Evolutionary conservation across 2,329 filamentous ascomycete species (phyloP).

Genomic region (Phaeosphaeriaceae sp.): DNA sequence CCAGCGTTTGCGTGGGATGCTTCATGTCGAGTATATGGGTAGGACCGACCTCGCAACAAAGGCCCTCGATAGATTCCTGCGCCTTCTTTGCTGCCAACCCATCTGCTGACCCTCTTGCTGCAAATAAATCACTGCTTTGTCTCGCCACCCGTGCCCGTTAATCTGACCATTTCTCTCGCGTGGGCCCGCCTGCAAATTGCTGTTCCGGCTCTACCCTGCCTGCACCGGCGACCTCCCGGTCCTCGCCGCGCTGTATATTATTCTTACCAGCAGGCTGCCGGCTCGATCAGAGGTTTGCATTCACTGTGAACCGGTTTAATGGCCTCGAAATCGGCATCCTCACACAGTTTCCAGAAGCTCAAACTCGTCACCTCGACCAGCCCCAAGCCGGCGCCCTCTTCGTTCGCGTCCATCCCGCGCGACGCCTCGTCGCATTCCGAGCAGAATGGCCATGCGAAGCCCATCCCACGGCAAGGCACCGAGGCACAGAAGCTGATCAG

Average conservation of each 20-base stretch:
- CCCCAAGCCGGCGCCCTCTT: constrained; percentile 44
- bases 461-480: constrained; percentile 28
- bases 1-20: constrained; percentile 1
- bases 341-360: constrained; percentile 52
- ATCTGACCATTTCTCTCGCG: constrained; percentile 1
- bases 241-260: constrained; percentile 35
- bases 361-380: constrained; percentile 48
- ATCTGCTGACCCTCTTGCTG: background rate
- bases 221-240: constrained; percentile 25
- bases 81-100: background rate
- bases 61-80: background rate
- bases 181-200: constrained; percentile 6
- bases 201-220: constrained; percentile 33
- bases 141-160: constrained; percentile 1
- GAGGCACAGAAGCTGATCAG: constrained; percentile 26
- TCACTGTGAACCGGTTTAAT: constrained; percentile 46
- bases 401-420: constrained; percentile 46
- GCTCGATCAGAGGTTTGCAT: constrained; percentile 38
- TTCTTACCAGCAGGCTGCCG: constrained; percentile 34
- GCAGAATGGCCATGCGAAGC: constrained; percentile 29
- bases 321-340: constrained; percentile 48
- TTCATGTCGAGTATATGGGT: constrained; percentile 2
- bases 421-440: constrained; percentile 34
- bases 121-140: background rate
- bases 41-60: background rate